Base-by-base conservation (phyloP, 768 basidiomycete genomes). In the Podaxis sp. region DNA sequence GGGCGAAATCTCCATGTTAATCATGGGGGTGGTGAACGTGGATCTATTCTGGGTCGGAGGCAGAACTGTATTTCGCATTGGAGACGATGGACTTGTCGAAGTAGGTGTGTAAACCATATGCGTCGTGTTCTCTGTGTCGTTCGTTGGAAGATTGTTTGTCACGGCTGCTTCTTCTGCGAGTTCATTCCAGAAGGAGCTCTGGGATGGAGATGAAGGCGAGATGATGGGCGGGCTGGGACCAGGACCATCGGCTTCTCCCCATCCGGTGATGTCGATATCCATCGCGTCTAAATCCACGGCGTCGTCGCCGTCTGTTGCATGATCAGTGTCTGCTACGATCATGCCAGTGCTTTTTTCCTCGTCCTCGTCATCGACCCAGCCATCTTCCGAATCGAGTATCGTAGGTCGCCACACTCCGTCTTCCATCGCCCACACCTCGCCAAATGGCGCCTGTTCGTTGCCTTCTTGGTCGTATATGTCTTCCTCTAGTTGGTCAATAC, bases 401-500 rank as follows among this genome's bases (percentile, higher is more conserved):
- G 77, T 76, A 23, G 76, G 72, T 27, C 77, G 76, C 78, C 82
- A 84, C 38, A 71, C 74, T 2, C 80, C 77, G 23, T 80, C 79
- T 40, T 79, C 72, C 71, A 76, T 75, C 2, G 71, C 62, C 80
- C 78, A 79, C 35, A 68, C 68, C 59, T 81, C 75, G 9, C 74
- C 75, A 69, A 78, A 80, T 13, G 72, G 76, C 23, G 77, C 73
- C 6, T 77, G 72, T 18, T 77, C 75, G 5, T 78, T 77, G 4
- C 65, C 74, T 21, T 79, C 80, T n/a, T 76, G 83, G 46, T 77
- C 74, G 84, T 86, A 88, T 27, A 82, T 70, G 55, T 85, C 85
- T 60, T 88, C 86, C 62, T 91, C 88, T 6, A 91, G 78, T 68
- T 90, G 90, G 56, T 93, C 92, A 40, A 90, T 77, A 23, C 88